Conservation (phyloP, 805 yeast genomes). For the baker's yeast (Saccharomyces cerevisiae) region DNA sequence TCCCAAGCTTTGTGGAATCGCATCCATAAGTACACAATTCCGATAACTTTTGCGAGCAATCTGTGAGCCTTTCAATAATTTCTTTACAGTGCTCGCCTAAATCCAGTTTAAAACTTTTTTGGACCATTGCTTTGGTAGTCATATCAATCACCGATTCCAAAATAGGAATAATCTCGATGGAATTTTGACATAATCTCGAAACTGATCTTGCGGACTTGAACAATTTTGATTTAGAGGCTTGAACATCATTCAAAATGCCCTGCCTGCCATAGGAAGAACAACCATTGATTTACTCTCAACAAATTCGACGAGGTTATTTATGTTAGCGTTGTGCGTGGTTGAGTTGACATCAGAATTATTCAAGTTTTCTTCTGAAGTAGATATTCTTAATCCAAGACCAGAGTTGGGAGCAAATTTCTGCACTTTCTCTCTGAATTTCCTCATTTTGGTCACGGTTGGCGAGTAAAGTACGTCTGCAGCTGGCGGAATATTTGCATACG, state of each 20-base stretch:
- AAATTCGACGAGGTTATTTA: background rate
- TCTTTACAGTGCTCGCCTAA: background rate
- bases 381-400: conserved; percentile 11
- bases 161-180: background rate
- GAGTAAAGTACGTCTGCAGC: background rate
- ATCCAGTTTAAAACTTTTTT: background rate
- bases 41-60: background rate
- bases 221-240: background rate
- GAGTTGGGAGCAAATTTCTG: conserved; percentile 6
- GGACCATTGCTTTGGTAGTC: background rate
- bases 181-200: background rate
- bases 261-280: background rate
- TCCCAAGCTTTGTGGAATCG: conserved; percentile 22
- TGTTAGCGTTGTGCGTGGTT: background rate
- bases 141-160: background rate
- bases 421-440: conserved; percentile 10
- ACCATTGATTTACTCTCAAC: background rate
- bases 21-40: background rate
- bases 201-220: background rate
- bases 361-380: background rate
- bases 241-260: background rate
- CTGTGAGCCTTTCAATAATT: background rate
- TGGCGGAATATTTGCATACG: background rate
- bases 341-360: background rate
- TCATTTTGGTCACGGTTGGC: conserved; percentile 1